Evolutionary conservation across 2,329 filamentous ascomycete genomes (phyloP), one percentile per base, ranked within the genome.

Genomic region (Venturiaceae sp.): DNA sequence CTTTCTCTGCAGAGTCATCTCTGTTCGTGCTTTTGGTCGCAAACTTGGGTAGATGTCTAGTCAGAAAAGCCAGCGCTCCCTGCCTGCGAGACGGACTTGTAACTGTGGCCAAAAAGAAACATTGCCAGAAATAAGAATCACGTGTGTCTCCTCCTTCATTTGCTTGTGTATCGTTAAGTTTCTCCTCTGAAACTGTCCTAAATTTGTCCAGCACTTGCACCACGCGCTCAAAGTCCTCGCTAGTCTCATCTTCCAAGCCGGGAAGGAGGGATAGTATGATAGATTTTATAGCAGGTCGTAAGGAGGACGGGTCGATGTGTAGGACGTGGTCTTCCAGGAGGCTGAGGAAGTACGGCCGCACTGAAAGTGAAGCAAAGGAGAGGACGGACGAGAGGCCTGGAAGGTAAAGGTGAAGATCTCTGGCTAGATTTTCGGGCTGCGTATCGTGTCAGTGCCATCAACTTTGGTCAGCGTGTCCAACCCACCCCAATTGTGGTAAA

Each of bases 71-170:
- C 60, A 99, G 77, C 39, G 91, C 91, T 28, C 94, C 94, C 63
- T 89, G 85, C 58, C 94, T 84, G 61, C 92, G 82, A 61, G 86
- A 91, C 44, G 90, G 83, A 66, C 92, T 92, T 1, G 94, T 96
- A 61, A 99, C 94, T 19, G 90, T 87, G 9, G 92, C 90, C 19
- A 99, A 77, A 67, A 99, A 97, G 68, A 99, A 87, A 70, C 91
- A 96, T 74, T 99, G 94, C 94, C 94, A 99, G 71, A 97, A 99
- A 71, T 94, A 96, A 63, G 89, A 88, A 63, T 92, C 89, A 9
- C 85, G 84, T 23, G 64, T 64, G 19, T 50, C 63, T 33, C 65
- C 69, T 16, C 61, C 61, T 30, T 72, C 68, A 13, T 63, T 61
- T 53, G 80, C 50, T 76, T 82, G 70, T 82, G 83, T 34, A 16